Percentiles rank a stretch among this genome's conserved stretches.
These are phyloP conservation scores for Verticillium albo-atrum DNA, from an alignment of 2,329 filamentous ascomycete species.

Conservation along the genomic window DNA sequence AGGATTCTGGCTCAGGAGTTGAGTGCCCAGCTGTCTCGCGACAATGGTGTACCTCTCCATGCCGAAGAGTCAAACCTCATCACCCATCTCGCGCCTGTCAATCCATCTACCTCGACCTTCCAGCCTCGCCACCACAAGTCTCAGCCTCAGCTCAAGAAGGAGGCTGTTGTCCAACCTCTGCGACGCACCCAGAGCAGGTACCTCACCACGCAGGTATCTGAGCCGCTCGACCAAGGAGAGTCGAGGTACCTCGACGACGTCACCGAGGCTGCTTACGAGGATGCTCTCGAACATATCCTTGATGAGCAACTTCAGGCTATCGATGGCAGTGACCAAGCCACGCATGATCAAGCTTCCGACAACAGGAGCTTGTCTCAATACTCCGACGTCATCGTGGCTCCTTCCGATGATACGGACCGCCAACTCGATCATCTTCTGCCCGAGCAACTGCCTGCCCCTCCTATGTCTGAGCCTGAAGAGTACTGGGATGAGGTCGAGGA, in stretches of 20 bases:
- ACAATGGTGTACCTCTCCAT: neutral
- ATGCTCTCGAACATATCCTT: constrained; percentile 37
- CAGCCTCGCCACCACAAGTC: constrained; percentile 48
- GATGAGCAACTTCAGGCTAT: constrained; percentile 12
- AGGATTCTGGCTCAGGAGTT: neutral
- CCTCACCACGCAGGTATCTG: constrained; percentile 9
- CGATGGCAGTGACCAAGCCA: neutral
- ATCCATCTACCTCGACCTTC: constrained; percentile 9
- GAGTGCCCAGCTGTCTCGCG: neutral
- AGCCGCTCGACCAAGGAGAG: neutral
- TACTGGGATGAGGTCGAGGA: constrained; percentile 79
- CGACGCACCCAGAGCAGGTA: constrained; percentile 41
- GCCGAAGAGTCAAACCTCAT: neutral
- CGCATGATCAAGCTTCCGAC: neutral
- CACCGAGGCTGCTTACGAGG: constrained; percentile 37
- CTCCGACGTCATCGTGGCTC: neutral
- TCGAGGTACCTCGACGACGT: constrained; percentile 25
- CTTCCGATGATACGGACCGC: neutral
- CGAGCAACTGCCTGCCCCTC: constrained; percentile 7
- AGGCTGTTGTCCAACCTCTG: constrained; percentile 28
- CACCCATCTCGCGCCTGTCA: neutral
- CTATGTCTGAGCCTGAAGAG: constrained; percentile 50
- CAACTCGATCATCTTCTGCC: neutral
- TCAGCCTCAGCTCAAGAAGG: constrained; percentile 45
- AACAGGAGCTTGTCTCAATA: neutral